Base-by-base conservation (phyloP, 352 stramenopile genomes). In the Globisporangium barbulae region DNA sequence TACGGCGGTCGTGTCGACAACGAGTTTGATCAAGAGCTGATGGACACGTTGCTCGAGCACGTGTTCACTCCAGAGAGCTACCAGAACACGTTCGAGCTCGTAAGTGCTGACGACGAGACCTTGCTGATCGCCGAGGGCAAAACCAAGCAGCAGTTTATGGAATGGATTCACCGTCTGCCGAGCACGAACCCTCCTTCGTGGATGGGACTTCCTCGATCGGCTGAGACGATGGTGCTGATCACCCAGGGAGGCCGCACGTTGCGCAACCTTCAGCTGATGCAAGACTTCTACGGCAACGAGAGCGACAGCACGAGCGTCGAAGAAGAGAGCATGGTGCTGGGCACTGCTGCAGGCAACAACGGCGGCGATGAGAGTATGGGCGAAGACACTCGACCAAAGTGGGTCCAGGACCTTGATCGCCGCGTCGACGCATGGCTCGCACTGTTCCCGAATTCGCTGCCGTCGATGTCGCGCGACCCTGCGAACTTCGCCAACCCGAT, bases 1-100 rank as follows among this genome's bases (percentile, higher is more conserved):
- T 99, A 99, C 69, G 98, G 98, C 55, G 97, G 97, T 37, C 87
- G 97, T 60, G 90, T 99, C 12, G 98, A 99, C 67, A 97, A 99
- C 70, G 81, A 88, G 59, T 97, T 97, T 45, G 98, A 99, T 68
- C 96, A 99, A 70, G 70, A 93, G 60, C 75, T 99, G 37, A 84
- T 99, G 60, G 92, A 98, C 53, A 91, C 88, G 52, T 76, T 99
- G 58, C 79, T 99, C 17, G 83, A 92, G 50, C 81, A 79, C 17
- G 74, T 98, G 12, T 99, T 99, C 75, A 96, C 92, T 7, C 85
- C 93, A 5, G 75, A 98, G 45, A 94, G 87, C 63, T 99, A 99
- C 70, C 85, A 99, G 69, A 88, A 83, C 58, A 89, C 79, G 5
- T 94, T 91, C 60, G 67, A 79, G 56, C 75, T 93, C 30, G 84